A percentile compares a stretch with the other conserved stretches of the same genome.
These are phyloP conservation scores for Lactarius deliciosus DNA, from an alignment of 768 basidiomycete species.

Conservation along the genomic window DNA sequence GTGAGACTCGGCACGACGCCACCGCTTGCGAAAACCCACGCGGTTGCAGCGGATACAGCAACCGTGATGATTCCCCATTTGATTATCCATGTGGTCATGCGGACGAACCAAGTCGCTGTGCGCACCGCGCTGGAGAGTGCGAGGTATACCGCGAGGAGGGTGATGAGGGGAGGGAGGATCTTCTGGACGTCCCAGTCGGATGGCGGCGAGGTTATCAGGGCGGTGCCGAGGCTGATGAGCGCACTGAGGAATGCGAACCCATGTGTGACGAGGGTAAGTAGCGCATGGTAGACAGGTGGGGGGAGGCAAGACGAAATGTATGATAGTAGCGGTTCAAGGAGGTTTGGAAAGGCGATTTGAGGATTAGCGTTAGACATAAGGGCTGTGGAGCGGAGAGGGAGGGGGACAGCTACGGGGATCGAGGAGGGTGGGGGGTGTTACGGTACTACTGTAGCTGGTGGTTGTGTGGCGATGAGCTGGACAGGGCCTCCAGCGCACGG, in stretches of 20 bases:
- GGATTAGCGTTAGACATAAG: slow-evolving; percentile 24
- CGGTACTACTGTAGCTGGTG: neutral
- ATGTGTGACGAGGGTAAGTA: slow-evolving; percentile 53
- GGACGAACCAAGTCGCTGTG: slow-evolving; percentile 72
- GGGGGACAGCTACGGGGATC: neutral
- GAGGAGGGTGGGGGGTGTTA: neutral
- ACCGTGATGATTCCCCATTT: slow-evolving; percentile 74
- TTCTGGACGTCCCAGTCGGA: slow-evolving; percentile 66
- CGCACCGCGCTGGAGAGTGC: slow-evolving; percentile 77
- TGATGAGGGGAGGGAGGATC: slow-evolving; percentile 71
- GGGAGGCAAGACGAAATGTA: slow-evolving; percentile 58
- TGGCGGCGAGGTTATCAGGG: slow-evolving; percentile 52
- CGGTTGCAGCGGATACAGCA: slow-evolving; percentile 50
- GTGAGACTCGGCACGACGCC: slow-evolving; percentile 44
- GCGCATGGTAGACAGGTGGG: slow-evolving; percentile 50
- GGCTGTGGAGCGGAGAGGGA: neutral
- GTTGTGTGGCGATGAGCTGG: neutral
- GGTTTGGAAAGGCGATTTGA: slow-evolving; percentile 30
- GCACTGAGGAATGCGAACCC: slow-evolving; percentile 50
- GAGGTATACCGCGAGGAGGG: slow-evolving; percentile 68
- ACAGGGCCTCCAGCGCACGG: neutral
- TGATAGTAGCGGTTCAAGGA: slow-evolving; percentile 54
- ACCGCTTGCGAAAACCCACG: slow-evolving; percentile 49
- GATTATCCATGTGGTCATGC: slow-evolving; percentile 63
- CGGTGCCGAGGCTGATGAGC: slow-evolving; percentile 46